Evolutionary conservation across 2,329 filamentous ascomycete genomes (phyloP), one percentile per base, ranked within the genome.

Genomic region (Metarhizium album): DNA sequence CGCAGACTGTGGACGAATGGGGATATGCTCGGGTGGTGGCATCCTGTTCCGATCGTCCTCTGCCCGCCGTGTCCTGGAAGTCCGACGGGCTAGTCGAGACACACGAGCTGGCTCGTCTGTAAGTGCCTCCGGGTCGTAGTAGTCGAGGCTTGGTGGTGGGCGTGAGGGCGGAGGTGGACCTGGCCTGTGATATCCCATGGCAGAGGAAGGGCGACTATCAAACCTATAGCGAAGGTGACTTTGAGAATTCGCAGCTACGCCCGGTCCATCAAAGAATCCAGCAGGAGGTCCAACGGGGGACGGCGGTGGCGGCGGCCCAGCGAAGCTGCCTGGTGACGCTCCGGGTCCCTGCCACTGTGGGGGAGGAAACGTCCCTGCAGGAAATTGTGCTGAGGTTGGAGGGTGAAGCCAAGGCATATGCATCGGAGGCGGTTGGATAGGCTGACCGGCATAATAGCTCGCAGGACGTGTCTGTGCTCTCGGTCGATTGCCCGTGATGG

Each of bases 41-140:
- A 78, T 76, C 29, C 67, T 65, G 47, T 59, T 63, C 31, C 71
- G 67, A 48, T 75, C 74, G 1, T 76, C 71, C 0, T 73, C 68
- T 7, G 65, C 60, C 50, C 69, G 72, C 58, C 64, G 70, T 13
- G 64, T 64, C 33, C 66, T 59, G 1, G 75, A 77, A n/a, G 69
- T 55, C 22, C 72, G 71, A 24, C 74, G 68, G 4, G 63, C 46
- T 1, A 73, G 53, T 3, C 60, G 62, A 13, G 65, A 61, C 2
- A n/a, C 37, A 9, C 7, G n/a, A 40, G 66, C 60, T 27, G 67
- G 61, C 4, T 72, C 65, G 11, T 70, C 67, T 2, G 73, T 70
- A 46, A 70, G 73, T 3, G 72, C 70, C 11, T 71, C 67, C 2
- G 65, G 62, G 2, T 57, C 62, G 49, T 45, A 46, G 14, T 70